phyloP scores from a whole-genome alignment of 768 basidiomycete genomes.

The Coprinopsis cinerea region DNA sequence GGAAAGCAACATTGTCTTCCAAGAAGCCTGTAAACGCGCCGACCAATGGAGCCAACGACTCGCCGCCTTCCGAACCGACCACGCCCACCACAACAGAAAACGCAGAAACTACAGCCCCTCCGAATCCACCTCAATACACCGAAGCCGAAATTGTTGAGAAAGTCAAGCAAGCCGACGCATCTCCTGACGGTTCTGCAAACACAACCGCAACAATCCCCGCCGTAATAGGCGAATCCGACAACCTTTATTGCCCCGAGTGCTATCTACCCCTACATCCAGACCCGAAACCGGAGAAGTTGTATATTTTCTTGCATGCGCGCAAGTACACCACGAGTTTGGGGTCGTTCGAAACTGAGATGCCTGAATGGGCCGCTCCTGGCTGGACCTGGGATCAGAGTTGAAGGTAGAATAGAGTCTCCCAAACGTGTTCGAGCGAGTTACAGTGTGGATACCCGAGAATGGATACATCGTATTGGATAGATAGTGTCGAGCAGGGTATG shows the following conservation, averaged over 20 bases:
- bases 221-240: slow-evolving; percentile 23
- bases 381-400: slow-evolving; percentile 57
- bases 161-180: slow-evolving; percentile 32
- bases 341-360: slow-evolving; percentile 81
- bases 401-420: not conserved
- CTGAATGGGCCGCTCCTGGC: slow-evolving; percentile 78
- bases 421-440: not conserved
- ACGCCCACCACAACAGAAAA: not conserved
- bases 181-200: slow-evolving; percentile 2
- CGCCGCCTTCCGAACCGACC: not conserved
- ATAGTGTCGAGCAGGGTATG: not conserved
- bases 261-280: slow-evolving; percentile 92
- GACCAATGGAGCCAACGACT: slow-evolving; percentile 3
- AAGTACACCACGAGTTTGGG: slow-evolving; percentile 80
- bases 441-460: slow-evolving; percentile 7
- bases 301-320: slow-evolving; percentile 93
- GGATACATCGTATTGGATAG: slow-evolving; percentile 2
- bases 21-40: slow-evolving; percentile 16
- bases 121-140: slow-evolving; percentile 15
- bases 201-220: not conserved
- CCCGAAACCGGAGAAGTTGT: slow-evolving; percentile 85
- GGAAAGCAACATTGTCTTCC: slow-evolving; percentile 37
- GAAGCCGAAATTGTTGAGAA: slow-evolving; percentile 42
- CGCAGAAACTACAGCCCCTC: slow-evolving; percentile 9
- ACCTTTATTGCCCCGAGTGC: slow-evolving; percentile 81